phyloP scores from a whole-genome alignment of 139 green algal species.

The Chlamydomonas applanata region DNA sequence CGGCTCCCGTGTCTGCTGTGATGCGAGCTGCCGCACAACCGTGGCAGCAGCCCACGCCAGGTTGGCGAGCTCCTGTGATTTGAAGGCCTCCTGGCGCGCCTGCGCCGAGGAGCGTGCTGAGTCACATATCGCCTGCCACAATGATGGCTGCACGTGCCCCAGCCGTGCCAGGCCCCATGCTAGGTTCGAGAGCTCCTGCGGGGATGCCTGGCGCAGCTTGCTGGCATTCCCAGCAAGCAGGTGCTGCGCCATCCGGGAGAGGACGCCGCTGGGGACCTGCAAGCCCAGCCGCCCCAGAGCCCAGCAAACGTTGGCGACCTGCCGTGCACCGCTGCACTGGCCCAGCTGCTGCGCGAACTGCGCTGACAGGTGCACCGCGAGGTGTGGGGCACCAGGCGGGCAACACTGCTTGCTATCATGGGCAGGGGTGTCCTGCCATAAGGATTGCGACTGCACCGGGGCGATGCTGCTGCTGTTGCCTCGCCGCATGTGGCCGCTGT shows the following conservation, averaged over 20 bases:
- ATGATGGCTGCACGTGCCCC: neutral
- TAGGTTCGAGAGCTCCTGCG: conserved; percentile 56
- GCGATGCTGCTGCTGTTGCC: no score
- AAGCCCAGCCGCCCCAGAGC: conserved; percentile 2
- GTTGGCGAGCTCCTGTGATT: conserved; percentile 25
- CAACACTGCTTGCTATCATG: no score
- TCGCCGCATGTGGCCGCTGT: no score
- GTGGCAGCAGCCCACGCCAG: conserved; percentile 20
- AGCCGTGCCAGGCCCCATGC: conserved; percentile 42
- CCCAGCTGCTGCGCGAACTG: no score
- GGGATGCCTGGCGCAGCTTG: conserved; percentile 13
- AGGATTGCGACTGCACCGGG: no score
- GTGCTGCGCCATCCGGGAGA: neutral
- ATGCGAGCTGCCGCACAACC: neutral
- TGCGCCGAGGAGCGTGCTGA: neutral
- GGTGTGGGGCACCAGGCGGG: no score
- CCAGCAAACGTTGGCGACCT: conserved; percentile 11
- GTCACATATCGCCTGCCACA: neutral
- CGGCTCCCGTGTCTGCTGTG: neutral
- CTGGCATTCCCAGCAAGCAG: neutral
- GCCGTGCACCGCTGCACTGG: neutral
- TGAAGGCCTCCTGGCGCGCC: conserved; percentile 25
- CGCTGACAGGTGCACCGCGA: no score
- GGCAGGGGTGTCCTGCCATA: no score
- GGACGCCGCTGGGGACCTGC: neutral